These are phyloP conservation scores for Microglena sp. DNA, from an alignment of 139 green algal species.

Conservation along the genomic window DNA sequence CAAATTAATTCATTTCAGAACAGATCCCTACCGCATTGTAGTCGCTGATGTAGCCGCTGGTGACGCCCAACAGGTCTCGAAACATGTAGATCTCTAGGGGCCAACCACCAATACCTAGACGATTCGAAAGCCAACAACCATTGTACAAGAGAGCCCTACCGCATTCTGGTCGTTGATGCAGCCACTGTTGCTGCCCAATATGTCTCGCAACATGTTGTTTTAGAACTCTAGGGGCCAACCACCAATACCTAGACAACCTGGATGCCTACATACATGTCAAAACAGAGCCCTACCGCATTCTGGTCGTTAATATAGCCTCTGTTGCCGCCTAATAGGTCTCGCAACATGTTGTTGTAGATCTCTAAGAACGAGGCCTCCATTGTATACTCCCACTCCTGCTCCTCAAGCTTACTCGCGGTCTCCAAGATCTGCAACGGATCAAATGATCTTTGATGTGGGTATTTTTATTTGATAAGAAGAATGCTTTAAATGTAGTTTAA, in stretches of 20 bases:
- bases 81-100: slow-evolving; percentile 30
- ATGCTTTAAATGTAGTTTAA: no score
- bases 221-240: slow-evolving; percentile 12
- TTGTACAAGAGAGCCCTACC: no score
- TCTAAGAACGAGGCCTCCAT: slow-evolving; percentile 87
- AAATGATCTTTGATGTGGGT: no score
- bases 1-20: no score
- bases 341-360: slow-evolving; percentile 88
- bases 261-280: no score
- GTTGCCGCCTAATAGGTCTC: slow-evolving; percentile 66
- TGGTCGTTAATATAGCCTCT: slow-evolving; percentile 38
- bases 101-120: no score
- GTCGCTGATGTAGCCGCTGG: slow-evolving; percentile 36
- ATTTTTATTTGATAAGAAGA: no score
- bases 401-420: slow-evolving; percentile 29
- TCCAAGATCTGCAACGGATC: slow-evolving; percentile 52
- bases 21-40: no score
- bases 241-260: no score
- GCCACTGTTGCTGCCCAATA: slow-evolving; percentile 41
- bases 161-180: neutral
- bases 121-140: no score
- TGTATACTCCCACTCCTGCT: slow-evolving; percentile 72
- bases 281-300: no score
- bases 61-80: slow-evolving; percentile 66
- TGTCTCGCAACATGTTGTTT: slow-evolving; percentile 50